Base-by-base conservation (phyloP, 1,139 yeast genomes). In the Kurtzmaniella quercitrusa region DNA sequence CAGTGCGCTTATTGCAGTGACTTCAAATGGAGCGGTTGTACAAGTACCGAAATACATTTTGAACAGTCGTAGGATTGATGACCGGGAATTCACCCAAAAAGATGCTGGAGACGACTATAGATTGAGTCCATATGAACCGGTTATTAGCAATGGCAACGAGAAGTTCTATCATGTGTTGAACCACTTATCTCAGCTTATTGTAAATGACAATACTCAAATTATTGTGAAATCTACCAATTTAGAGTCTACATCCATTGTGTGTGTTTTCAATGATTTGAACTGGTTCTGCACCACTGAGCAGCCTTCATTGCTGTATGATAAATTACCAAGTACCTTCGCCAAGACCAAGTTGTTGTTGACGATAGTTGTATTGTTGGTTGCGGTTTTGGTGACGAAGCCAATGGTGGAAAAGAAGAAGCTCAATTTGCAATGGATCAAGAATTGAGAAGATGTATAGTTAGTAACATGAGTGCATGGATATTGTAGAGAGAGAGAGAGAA, bases 301-400 rank as follows among this genome's bases (percentile, higher is more conserved):
- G 42, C 97, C 98, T 1, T 88, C 96, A 0, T 77, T 78, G 42
- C 87, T 89, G 40, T 91, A 88, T 63, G 98, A 93, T 62, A 70
- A 82, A 46, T 74, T 89, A 55, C 76, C 82, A 38, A 69, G 74
- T 38, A 72, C 72, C 36, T 93, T 93, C 57, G 89, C 84, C 51
- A 84, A 80, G 54, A 56, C 67, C 14, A 84, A 83, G 53, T 74
- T 93, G 42, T 43, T 84, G 9, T 52, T 70, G 4, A 88, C 96
- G 0, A 74, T 91, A 2, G 61, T 65, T 1, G 67, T 74, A 0
- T 67, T 89, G 44, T 45, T 80, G 3, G 62, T 68, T 0, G 71
- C 73, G 1, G 68, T 59, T 46, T 57, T 68, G 3, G 56, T 76
- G 12, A 63, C 82, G 28, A 75, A 74, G 44, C 89, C 91, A n/a